Evolutionary conservation across 805 yeast species (phyloP).

Genomic region (Saturnispora ahearnii): DNA sequence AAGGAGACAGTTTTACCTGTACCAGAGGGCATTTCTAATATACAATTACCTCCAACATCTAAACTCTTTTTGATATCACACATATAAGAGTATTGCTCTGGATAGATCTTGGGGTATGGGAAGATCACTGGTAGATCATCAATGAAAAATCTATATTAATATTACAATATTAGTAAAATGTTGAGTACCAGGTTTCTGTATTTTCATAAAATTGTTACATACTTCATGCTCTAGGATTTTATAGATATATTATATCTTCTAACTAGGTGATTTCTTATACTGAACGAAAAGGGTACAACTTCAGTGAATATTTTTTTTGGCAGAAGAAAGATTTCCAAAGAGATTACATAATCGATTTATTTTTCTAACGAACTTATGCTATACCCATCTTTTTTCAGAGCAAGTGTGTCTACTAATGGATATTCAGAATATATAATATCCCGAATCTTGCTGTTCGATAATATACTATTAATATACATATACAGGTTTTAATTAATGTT

Average conservation of each 20-base stretch:
- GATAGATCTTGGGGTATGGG: conserved; percentile 95
- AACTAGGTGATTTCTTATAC: neutral
- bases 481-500: neutral
- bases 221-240: conserved; percentile 11
- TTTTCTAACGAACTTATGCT: too few species aligned
- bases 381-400: too few species aligned
- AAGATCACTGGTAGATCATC: conserved; percentile 94
- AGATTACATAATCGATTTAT: too few species aligned
- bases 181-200: neutral
- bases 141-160: conserved; percentile 57
- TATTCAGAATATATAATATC: too few species aligned
- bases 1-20: conserved; percentile 96
- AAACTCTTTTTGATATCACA: conserved; percentile 86
- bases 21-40: conserved; percentile 98
- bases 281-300: neutral
- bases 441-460: too few species aligned
- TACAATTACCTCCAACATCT: conserved; percentile 95
- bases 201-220: conserved; percentile 4
- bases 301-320: neutral
- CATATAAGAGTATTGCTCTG: conserved; percentile 98
- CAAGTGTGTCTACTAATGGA: too few species aligned
- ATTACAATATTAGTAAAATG: conserved; percentile 10
- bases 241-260: neutral
- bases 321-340: too few species aligned
- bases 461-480: too few species aligned